Base-by-base conservation (phyloP, 352 stramenopile genomes). In the Globisporangium emineosum region DNA sequence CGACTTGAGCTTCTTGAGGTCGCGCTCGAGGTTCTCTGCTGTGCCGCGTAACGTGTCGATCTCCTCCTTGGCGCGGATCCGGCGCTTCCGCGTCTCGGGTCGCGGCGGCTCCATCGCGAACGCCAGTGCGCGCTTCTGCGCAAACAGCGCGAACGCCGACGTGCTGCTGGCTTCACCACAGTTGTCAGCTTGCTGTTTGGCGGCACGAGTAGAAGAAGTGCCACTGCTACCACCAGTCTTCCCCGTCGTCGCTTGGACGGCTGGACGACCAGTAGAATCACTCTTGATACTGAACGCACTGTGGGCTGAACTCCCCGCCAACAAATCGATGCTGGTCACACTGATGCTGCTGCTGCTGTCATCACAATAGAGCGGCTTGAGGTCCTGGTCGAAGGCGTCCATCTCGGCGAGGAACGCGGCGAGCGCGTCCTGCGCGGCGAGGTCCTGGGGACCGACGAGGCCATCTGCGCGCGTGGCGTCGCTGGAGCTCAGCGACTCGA, bases 331-430 rank as follows among this genome's bases (percentile, higher is more conserved):
- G 32, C 58, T 10, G 15, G 32, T 17, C 33, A 15, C 1, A 49
- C 30, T 45, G 45, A 13, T n/a, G n/a, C n/a, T n/a, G n/a, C n/a
- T n/a, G n/a, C n/a, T 32, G 27, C 3, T n/a, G 23, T 2, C 10
- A n/a, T 17, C 40, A 25, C 21, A 15, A 29, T 13, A 21, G 51
- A 40, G 32, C 43, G 32, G 21, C 21, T 17, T n/a, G 8, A 64
- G 27, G 7, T 56, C 40, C 15, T 60, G 32, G 3, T 40, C 60
- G 5, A 66, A 13, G 3, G 29, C 25, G 9, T 66, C 60, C 33
- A 66, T 60, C n/a, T 66, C 60, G 1, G 50, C 33, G 40, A 66
- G 60, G 40, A 66, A 66, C 25, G 60, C 50, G 0, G 37, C 21
- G 50, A 66, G 50, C 35, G 60, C 51, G 19, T 47, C 32, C 10